Evolutionary conservation across 202 grass and related monocot species (phyloP), one percentile per base, ranked within the genome.

Genomic region (Setaria viridis): DNA sequence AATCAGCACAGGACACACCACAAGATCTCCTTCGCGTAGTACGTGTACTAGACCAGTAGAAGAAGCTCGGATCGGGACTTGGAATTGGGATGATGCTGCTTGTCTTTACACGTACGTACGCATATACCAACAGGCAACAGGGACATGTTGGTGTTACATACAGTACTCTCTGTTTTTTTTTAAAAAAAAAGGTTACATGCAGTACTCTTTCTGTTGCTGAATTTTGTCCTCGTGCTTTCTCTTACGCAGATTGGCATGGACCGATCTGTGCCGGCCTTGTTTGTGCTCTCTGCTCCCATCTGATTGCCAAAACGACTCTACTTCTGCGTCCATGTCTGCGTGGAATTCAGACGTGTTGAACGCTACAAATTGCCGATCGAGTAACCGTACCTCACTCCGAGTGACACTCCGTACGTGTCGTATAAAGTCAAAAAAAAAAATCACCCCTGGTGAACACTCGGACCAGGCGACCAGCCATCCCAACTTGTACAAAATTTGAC

Each of bases 11-110:
- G 58, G 46, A 51, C 62, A 66, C 68, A 11, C 14, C 59, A 14
- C 70, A 2, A 76, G 62, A 87, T 62, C 62, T 65, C 68, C 77
- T 65, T 81, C 58, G 2, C 75, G 6, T 65, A 41, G 50, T 15
- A 85, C 25, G 60, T 63, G 29, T 33, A 37, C 35, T 6, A 62
- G 10, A 66, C 70, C 32, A 9, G 46, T 4, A 9, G 47, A 5
- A 54, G 0, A 13, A 20, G 17, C 30, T 9, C 29, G 14, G 6
- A 47, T 4, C 42, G 17, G 0, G 43, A 30, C 32, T 41, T 41
- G 39, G 39, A 5, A 41, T n/a, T 54, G 50, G 41, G 63, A 37
- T 71, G n/a, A 69, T 6, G 8, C 11, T 48, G 8, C 67, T 30
- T 50, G 21, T 33, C 43, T 74, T 4, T 75, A 63, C 51, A 60